Percentiles rank a stretch among this genome's conserved stretches.
Evolutionary conservation across 2,329 filamentous ascomycete species (phyloP).

Genomic region (Fusarium avenaceum): DNA sequence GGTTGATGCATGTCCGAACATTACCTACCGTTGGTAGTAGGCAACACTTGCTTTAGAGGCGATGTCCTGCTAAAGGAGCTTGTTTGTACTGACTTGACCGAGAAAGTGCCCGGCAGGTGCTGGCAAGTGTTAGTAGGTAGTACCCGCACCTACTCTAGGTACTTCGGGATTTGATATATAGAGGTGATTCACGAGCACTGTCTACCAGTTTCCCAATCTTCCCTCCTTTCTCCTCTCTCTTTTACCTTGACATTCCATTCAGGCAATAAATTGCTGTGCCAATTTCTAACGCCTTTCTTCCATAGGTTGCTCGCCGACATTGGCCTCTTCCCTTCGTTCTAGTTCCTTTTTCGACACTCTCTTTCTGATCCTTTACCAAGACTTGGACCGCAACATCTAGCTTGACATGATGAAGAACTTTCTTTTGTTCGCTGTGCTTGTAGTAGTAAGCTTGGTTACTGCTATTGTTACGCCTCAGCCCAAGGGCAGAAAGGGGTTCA

Average conservation of each 20-base stretch:
- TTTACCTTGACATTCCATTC: not conserved
- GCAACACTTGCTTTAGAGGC: not conserved
- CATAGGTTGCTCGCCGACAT: not conserved
- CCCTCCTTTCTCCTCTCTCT: constrained; percentile 2
- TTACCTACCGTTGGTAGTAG: not conserved
- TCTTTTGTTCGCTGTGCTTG: constrained; percentile 33
- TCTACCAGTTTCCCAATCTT: not conserved
- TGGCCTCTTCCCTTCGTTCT: not conserved
- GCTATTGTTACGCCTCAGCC: constrained; percentile 30
- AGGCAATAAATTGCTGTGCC: not conserved
- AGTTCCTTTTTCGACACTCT: not conserved
- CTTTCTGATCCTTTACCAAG: not conserved
- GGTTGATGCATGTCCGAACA: not conserved
- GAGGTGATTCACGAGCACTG: constrained; percentile 17
- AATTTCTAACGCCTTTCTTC: not conserved
- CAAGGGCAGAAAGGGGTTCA: constrained; percentile 45
- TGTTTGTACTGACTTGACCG: constrained; percentile 12
- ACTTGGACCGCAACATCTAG: not conserved
- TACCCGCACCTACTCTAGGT: constrained; percentile 9
- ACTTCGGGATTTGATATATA: constrained; percentile 3
- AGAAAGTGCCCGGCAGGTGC: constrained; percentile 25
- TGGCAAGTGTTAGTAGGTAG: constrained; percentile 7
- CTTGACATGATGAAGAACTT: constrained; percentile 33
- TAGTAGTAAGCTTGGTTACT: constrained; percentile 25
- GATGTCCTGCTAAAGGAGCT: not conserved